phyloP scores from a whole-genome alignment of 345 rosid species.

The Lumnitzera littorea region DNA sequence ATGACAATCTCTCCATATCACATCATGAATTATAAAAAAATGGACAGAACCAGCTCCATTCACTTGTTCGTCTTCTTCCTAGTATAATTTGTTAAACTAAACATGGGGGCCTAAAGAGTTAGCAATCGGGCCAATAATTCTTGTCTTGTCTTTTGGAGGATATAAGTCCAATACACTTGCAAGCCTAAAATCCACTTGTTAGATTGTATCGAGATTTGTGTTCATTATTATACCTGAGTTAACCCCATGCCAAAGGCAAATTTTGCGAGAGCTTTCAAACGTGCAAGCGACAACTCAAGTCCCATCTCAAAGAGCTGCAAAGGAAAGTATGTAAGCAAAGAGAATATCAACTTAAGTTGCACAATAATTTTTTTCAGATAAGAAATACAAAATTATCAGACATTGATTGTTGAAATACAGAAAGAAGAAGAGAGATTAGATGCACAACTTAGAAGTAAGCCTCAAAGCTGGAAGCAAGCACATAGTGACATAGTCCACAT shows the following conservation, averaged over 20 bases:
- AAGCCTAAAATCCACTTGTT: too few species aligned
- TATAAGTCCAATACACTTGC: too few species aligned
- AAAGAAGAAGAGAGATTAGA: neutral
- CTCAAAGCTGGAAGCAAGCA: neutral
- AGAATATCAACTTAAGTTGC: neutral
- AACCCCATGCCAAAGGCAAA: constrained; percentile 97
- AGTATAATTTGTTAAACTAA: too few species aligned
- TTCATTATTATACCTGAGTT: constrained; percentile 60
- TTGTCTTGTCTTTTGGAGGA: too few species aligned
- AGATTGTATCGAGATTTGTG: neutral
- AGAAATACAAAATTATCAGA: neutral
- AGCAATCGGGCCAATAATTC: too few species aligned
- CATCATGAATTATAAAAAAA: too few species aligned
- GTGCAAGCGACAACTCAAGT: constrained; percentile 92
- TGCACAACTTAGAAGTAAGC: neutral
- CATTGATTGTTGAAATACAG: too few species aligned
- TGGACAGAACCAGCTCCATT: too few species aligned
- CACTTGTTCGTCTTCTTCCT: too few species aligned
- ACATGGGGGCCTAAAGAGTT: too few species aligned
- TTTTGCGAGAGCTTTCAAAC: constrained; percentile 92
- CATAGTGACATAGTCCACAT: too few species aligned
- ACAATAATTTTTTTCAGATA: neutral
- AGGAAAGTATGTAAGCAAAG: constrained; percentile 15
- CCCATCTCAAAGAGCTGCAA: constrained; percentile 99
- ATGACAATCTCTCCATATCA: too few species aligned